Evolutionary conservation across 164 flowering plant genomes (phyloP).

Genomic region (Stephania yunnanensis): DNA sequence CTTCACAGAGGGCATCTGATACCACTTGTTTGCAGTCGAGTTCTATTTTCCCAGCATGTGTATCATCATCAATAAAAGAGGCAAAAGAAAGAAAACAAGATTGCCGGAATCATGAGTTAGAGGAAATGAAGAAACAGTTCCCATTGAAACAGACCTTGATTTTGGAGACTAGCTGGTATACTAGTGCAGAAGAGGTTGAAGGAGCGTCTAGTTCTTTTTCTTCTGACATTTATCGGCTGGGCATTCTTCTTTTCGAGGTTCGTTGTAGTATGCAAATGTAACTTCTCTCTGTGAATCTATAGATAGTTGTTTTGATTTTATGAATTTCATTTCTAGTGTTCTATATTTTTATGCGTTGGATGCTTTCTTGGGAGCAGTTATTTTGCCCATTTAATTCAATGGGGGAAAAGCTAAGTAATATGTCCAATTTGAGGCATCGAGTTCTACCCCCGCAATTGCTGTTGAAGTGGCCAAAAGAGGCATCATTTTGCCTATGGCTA

Average conservation of each 20-base stretch:
- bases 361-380: slow-evolving; percentile 42
- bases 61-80: slow-evolving; percentile 30
- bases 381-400: slow-evolving; percentile 68
- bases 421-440: slow-evolving; percentile 86
- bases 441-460: slow-evolving; percentile 90
- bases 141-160: slow-evolving; percentile 73
- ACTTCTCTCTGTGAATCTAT: not conserved
- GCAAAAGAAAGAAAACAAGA: slow-evolving; percentile 25
- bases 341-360: slow-evolving; percentile 3
- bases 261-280: slow-evolving; percentile 3
- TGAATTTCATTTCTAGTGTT: not conserved
- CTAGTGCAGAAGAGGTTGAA: slow-evolving; percentile 85
- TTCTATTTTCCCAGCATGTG: slow-evolving; percentile 25
- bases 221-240: slow-evolving; percentile 82
- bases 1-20: slow-evolving; percentile 32
- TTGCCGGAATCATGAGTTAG: slow-evolving; percentile 26
- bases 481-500: slow-evolving; percentile 90
- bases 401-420: slow-evolving; percentile 79
- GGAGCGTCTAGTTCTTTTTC: slow-evolving; percentile 65
- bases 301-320: not conserved
- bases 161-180: slow-evolving; percentile 84
- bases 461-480: slow-evolving; percentile 91
- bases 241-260: slow-evolving; percentile 97
- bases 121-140: slow-evolving; percentile 43
- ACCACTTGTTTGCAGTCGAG: slow-evolving; percentile 49